These are phyloP conservation scores for Neoboletus magnificus DNA, from an alignment of 768 basidiomycete species.

Conservation along the genomic window DNA sequence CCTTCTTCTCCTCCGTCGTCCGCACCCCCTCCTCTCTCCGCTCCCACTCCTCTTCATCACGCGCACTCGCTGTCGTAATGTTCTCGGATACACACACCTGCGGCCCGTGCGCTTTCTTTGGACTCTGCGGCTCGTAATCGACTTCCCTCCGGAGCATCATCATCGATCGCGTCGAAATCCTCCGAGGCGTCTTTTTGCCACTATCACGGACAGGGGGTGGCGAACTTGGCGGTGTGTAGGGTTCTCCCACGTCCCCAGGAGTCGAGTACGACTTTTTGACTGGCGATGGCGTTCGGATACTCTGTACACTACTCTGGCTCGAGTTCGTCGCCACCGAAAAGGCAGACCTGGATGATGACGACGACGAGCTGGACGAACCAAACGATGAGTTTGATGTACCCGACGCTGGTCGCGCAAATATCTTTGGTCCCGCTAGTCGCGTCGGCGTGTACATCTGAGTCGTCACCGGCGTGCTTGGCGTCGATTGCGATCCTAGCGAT, in stretches of 20 bases:
- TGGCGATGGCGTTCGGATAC: conserved; percentile 39
- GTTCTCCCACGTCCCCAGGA: conserved; percentile 15
- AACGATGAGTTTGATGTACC: conserved; percentile 18
- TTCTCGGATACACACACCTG: conserved; percentile 31
- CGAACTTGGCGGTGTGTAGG: conserved; percentile 22
- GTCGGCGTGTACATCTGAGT: conserved; percentile 24
- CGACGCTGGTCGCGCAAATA: conserved; percentile 24
- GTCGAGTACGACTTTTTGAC: conserved; percentile 35
- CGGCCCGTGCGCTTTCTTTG: conserved; percentile 47
- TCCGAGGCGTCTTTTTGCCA: conserved; percentile 19
- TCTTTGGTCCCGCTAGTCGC: conserved; percentile 18
- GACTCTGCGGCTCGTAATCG: conserved; percentile 71
- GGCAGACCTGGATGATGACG: conserved; percentile 33
- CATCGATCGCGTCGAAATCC: conserved; percentile 41
- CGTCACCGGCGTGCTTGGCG: conserved; percentile 31
- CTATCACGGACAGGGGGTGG: conserved; percentile 28
- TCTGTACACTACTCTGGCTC: conserved; percentile 24
- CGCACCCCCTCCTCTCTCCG: conserved; percentile 26
- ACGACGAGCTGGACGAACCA: conserved; percentile 24
- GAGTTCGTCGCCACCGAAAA: conserved; percentile 41
- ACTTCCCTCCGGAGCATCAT: conserved; percentile 69
- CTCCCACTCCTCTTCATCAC: conserved; percentile 12
- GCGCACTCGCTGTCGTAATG: conserved; percentile 8
- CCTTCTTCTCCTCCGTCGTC: conserved; percentile 82
- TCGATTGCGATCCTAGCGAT: conserved; percentile 26